phyloP scores from a whole-genome alignment of 148 eudicot species.

The Agrostemma githago region DNA sequence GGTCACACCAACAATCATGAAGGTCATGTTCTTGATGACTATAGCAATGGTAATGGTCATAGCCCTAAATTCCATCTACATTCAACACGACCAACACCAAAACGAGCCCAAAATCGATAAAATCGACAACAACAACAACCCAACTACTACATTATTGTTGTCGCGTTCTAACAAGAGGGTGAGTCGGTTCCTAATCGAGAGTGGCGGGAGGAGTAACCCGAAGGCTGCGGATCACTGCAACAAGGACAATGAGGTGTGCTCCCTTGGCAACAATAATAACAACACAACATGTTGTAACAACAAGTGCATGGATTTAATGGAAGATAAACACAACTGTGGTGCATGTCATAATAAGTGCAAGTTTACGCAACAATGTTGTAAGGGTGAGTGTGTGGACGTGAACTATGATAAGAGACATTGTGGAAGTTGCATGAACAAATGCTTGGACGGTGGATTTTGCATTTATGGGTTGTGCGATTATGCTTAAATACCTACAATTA shows the following conservation, averaged over 20 bases:
- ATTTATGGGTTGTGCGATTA: slow-evolving; percentile 63
- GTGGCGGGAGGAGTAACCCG: slow-evolving; percentile 25
- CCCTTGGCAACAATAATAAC: slow-evolving; percentile 18
- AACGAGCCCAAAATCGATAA: neutral
- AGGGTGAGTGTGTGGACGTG: slow-evolving; percentile 51
- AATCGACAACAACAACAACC: neutral
- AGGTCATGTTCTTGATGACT: slow-evolving; percentile 23
- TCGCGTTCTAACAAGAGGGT: slow-evolving; percentile 25
- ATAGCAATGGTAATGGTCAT: slow-evolving; percentile 31
- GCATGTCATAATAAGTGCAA: slow-evolving; percentile 50
- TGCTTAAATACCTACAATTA: slow-evolving; percentile 30
- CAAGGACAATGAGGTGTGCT: slow-evolving; percentile 42
- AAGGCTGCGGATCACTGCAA: slow-evolving; percentile 55
- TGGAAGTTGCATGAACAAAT: slow-evolving; percentile 49
- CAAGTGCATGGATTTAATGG: slow-evolving; percentile 52
- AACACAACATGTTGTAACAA: slow-evolving; percentile 24
- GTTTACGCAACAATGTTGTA: slow-evolving; percentile 43
- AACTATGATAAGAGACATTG: slow-evolving; percentile 57
- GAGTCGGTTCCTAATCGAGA: slow-evolving; percentile 49
- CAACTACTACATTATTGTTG: neutral
- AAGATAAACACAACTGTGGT: slow-evolving; percentile 49
- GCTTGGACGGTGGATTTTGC: slow-evolving; percentile 37
- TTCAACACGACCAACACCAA: neutral
- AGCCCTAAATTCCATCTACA: slow-evolving; percentile 7
- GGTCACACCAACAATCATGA: slow-evolving; percentile 17